phyloP scores from a whole-genome alignment of 1,284 basidiomycete species.

The Rhodotorula sp. region DNA sequence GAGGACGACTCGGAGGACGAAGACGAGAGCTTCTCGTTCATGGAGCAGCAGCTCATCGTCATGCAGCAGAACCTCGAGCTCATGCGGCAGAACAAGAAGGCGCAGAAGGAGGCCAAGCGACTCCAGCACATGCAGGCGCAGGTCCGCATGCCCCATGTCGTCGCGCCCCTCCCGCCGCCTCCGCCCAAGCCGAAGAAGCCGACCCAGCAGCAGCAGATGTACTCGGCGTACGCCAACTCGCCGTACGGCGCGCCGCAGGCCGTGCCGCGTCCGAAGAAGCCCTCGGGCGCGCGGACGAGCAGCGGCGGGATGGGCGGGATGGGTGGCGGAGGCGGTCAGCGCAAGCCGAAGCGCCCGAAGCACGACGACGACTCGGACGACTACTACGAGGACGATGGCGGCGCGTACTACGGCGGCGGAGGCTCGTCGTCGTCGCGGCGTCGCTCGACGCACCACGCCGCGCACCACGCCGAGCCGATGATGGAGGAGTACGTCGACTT shows the following conservation, averaged over 20 bases:
- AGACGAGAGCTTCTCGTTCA: conserved; percentile 40
- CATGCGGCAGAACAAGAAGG: conserved; percentile 38
- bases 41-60: conserved; percentile 43
- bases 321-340: conserved; percentile 40
- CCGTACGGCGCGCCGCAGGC: conserved; percentile 11
- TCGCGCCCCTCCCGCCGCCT: conserved; percentile 3
- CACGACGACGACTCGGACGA: conserved; percentile 42
- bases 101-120: conserved; percentile 33
- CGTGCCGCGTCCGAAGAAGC: conserved; percentile 20
- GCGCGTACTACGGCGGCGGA: conserved; percentile 45
- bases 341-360: conserved; percentile 26
- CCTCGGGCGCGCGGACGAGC: background rate
- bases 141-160: background rate
- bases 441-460: conserved; percentile 8
- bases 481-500: conserved; percentile 70
- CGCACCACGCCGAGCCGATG: conserved; percentile 24
- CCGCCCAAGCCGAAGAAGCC: conserved; percentile 14
- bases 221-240: conserved; percentile 16
- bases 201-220: conserved; percentile 8
- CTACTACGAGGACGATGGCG: conserved; percentile 52
- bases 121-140: conserved; percentile 14
- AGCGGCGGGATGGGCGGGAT: conserved; percentile 9
- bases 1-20: conserved; percentile 37
- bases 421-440: conserved; percentile 24
- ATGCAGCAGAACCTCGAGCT: conserved; percentile 41